Conservation (phyloP, 1,284 basidiomycete species). For the Austroboletus novae-zelandiae region DNA sequence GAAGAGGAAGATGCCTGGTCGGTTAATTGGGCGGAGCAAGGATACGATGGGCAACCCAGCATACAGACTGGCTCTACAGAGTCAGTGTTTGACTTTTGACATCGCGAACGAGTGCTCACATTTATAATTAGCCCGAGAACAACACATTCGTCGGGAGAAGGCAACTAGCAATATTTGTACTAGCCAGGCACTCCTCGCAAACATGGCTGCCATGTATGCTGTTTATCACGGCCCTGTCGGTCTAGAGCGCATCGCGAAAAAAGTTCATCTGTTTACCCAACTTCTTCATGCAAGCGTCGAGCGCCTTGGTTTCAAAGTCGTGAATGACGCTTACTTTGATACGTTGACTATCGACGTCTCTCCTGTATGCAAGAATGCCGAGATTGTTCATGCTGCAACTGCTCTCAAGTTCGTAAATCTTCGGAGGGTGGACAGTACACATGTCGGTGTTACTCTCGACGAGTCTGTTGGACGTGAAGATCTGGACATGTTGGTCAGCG, state of each 20-base stretch:
- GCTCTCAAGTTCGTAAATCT: constrained; percentile 79
- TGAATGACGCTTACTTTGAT: constrained; percentile 83
- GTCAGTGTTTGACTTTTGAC: constrained; percentile 44
- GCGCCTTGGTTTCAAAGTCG: constrained; percentile 67
- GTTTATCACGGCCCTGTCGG: constrained; percentile 95
- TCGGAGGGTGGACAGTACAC: constrained; percentile 72
- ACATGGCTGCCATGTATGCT: constrained; percentile 97
- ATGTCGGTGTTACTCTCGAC: constrained; percentile 89
- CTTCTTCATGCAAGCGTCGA: constrained; percentile 74
- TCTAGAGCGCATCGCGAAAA: constrained; percentile 82
- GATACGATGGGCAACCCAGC: constrained; percentile 85
- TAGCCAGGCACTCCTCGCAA: constrained; percentile 90
- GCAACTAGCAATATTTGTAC: constrained; percentile 95
- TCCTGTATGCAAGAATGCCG: constrained; percentile 55
- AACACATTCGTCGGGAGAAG: constrained; percentile 95
- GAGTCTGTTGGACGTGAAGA: constrained; percentile 83
- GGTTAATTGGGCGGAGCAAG: constrained; percentile 88
- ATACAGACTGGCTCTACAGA: constrained; percentile 92
- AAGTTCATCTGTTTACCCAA: constrained; percentile 88
- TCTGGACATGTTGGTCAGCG: constrained; percentile 76
- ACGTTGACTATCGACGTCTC: constrained; percentile 87
- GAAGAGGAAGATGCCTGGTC: constrained; percentile 97
- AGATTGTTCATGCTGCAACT: constrained; percentile 71
- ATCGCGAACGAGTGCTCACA: constrained; percentile 10
- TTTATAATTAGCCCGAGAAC: constrained; percentile 73